Percentiles rank a stretch among this genome's conserved stretches.
These are phyloP conservation scores for Litchi chinensis DNA, from an alignment of 345 rosid genomes.

Conservation along the genomic window DNA sequence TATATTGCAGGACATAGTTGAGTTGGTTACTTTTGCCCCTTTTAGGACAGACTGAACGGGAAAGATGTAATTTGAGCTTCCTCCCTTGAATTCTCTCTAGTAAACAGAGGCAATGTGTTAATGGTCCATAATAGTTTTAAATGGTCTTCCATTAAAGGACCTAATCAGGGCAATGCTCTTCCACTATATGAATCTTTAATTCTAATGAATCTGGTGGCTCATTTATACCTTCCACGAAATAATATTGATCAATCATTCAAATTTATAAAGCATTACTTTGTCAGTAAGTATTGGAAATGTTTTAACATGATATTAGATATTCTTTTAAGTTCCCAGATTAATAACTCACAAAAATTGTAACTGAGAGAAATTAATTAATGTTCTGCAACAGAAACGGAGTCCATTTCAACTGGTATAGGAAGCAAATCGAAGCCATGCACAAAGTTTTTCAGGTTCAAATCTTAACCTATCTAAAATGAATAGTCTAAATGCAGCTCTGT, in stretches of 20 bases:
- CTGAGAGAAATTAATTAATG: conserved; percentile 69
- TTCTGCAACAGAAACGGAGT: conserved; percentile 82
- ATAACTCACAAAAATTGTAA: conserved; percentile 48
- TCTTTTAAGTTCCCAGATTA: conserved; percentile 33
- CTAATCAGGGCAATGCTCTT: background rate
- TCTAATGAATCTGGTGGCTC: conserved; percentile 10
- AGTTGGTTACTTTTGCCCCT: conserved; percentile 5
- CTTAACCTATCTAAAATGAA: conserved; percentile 65
- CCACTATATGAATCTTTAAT: conserved; percentile 15
- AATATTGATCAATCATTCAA: conserved; percentile 18
- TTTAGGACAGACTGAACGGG: background rate
- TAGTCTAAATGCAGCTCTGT: conserved; percentile 47
- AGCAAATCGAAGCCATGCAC: conserved; percentile 98
- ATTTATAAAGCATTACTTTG: conserved; percentile 6
- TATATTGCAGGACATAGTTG: background rate
- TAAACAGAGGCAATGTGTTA: background rate
- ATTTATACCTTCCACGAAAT: conserved; percentile 9
- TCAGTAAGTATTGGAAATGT: conserved; percentile 13
- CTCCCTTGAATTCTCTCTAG: background rate
- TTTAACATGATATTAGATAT: conserved; percentile 26
- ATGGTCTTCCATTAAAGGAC: background rate
- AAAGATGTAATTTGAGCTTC: background rate
- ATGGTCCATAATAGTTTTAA: background rate
- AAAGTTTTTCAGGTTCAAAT: conserved; percentile 95
- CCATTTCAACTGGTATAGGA: conserved; percentile 83